These are phyloP conservation scores for Zygotorulaspora chibaensis DNA, from an alignment of 805 yeast species.

Conservation along the genomic window DNA sequence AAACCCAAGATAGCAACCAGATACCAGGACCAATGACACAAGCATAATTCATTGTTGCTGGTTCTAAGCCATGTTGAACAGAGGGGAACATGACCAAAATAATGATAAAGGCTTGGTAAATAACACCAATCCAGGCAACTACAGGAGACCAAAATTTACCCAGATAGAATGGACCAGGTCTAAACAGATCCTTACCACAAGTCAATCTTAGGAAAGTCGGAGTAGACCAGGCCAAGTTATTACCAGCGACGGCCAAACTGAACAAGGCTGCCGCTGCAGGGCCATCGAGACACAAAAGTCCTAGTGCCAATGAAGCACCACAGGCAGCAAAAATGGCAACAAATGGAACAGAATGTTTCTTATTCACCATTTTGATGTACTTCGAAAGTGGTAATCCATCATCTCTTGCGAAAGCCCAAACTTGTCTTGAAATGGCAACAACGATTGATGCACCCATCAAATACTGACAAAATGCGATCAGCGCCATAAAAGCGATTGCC, in stretches of 20 bases:
- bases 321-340: slow-evolving; percentile 52
- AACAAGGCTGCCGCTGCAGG: slow-evolving; percentile 45
- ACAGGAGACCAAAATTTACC: slow-evolving; percentile 47
- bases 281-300: slow-evolving; percentile 39
- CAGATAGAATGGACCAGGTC: slow-evolving; percentile 63
- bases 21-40: slow-evolving; percentile 59
- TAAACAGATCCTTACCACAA: slow-evolving; percentile 46
- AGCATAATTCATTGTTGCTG: slow-evolving; percentile 64
- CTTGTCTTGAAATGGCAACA: slow-evolving; percentile 63
- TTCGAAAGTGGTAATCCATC: slow-evolving; percentile 64
- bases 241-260: slow-evolving; percentile 41
- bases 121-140: slow-evolving; percentile 44
- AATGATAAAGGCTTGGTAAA: slow-evolving; percentile 51
- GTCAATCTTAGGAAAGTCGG: slow-evolving; percentile 41
- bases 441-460: slow-evolving; percentile 61
- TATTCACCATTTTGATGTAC: slow-evolving; percentile 53
- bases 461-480: slow-evolving; percentile 58
- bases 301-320: slow-evolving; percentile 35
- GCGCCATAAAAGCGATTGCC: slow-evolving; percentile 62
- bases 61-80: slow-evolving; percentile 32
- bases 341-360: slow-evolving; percentile 55
- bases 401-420: slow-evolving; percentile 75
- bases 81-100: slow-evolving; percentile 60
- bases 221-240: slow-evolving; percentile 40
- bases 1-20: slow-evolving; percentile 51